phyloP scores from a whole-genome alignment of 768 basidiomycete genomes.

The Psilocybe subaeruginosa region DNA sequence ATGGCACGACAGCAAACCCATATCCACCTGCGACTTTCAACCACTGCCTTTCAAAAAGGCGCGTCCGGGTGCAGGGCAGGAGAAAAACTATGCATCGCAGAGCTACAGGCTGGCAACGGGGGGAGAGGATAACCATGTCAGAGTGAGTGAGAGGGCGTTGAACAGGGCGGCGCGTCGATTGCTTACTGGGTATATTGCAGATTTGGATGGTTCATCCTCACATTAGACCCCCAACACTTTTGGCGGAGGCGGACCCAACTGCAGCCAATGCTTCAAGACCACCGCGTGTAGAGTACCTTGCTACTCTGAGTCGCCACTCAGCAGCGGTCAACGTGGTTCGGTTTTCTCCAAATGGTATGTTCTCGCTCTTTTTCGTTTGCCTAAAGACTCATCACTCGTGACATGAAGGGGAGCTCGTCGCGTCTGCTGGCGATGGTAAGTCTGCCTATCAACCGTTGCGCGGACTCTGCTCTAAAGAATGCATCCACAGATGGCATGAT shows the following conservation, averaged over 20 bases:
- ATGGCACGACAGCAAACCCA: constrained; percentile 95
- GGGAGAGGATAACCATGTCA: constrained; percentile 95
- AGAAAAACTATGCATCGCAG: constrained; percentile 65
- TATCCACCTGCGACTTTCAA: constrained; percentile 97
- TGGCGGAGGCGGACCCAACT: constrained; percentile 41
- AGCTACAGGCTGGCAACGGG: constrained; percentile 92
- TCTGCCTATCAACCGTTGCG: constrained; percentile 14
- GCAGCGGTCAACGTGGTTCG: constrained; percentile 96
- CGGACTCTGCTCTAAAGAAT: constrained; percentile 11
- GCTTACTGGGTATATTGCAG: constrained; percentile 38
- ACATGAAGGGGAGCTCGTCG: constrained; percentile 78
- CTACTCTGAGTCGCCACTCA: constrained; percentile 91
- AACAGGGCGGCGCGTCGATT: constrained; percentile 4
- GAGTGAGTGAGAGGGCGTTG: constrained; percentile 59
- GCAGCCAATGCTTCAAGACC: constrained; percentile 34
- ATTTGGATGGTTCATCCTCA: constrained; percentile 96
- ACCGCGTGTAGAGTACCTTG: constrained; percentile 95
- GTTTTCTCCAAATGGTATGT: constrained; percentile 89
- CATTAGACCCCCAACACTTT: constrained; percentile 68
- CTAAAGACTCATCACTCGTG: constrained; percentile 3
- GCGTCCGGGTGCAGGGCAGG: constrained; percentile 56
- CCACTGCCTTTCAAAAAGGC: constrained; percentile 81
- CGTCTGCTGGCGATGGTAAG: constrained; percentile 97
- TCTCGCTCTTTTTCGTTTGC: not conserved
- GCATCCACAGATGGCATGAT: constrained; percentile 87